Evolutionary conservation across 331 rosid species (phyloP).

Genomic region (Acacia concinna): DNA sequence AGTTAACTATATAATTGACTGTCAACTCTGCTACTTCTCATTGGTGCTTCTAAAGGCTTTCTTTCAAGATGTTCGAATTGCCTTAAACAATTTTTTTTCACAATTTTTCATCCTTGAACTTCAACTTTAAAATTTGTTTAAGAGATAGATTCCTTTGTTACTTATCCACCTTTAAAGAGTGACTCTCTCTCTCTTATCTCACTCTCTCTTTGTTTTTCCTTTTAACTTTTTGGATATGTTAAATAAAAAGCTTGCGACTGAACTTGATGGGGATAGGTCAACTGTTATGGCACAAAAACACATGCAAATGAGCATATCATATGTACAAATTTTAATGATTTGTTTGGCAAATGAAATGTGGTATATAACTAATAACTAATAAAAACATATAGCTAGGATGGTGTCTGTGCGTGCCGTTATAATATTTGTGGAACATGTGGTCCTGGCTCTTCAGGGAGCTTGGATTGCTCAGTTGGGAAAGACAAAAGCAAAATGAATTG

Average conservation of each 20-base stretch:
- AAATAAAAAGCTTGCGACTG: not conserved
- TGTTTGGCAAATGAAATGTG: slow-evolving; percentile 34
- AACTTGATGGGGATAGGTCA: not conserved
- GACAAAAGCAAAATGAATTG: slow-evolving; percentile 7
- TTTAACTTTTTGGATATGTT: too few species aligned
- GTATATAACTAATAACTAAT: slow-evolving; percentile 39
- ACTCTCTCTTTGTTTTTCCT: not conserved
- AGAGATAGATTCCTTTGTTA: too few species aligned
- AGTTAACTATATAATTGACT: too few species aligned
- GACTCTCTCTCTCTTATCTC: not conserved
- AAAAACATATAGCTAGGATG: not conserved
- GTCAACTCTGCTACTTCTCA: too few species aligned
- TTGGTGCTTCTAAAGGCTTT: too few species aligned
- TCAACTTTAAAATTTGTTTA: too few species aligned
- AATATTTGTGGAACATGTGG: not conserved
- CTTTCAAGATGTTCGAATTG: too few species aligned
- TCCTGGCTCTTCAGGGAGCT: slow-evolving; percentile 21
- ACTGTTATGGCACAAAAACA: slow-evolving; percentile 37
- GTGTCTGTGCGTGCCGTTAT: not conserved
- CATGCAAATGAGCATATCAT: slow-evolving; percentile 35
- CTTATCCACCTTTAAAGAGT: too few species aligned
- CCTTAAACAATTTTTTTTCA: too few species aligned
- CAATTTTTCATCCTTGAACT: too few species aligned
- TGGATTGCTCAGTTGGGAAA: slow-evolving; percentile 26
- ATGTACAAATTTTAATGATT: not conserved